Conservation (phyloP, 2,329 filamentous ascomycete genomes). For the Aspergillus oerlinghausenensis region DNA sequence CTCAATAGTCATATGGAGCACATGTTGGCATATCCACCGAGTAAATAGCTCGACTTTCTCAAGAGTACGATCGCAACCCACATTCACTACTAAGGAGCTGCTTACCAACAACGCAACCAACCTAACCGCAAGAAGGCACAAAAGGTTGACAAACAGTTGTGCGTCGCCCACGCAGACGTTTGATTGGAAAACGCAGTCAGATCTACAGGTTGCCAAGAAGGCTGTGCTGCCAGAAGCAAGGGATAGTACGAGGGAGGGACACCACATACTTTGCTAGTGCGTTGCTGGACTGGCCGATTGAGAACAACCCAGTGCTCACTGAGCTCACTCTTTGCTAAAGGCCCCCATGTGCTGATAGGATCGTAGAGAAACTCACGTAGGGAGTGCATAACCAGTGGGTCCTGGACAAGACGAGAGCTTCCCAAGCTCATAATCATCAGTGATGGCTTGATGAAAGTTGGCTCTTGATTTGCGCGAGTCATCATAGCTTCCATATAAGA, state of each 20-base stretch:
- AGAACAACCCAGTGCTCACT: not conserved
- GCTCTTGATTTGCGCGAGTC: not conserved
- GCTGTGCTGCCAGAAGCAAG: conserved; percentile 15
- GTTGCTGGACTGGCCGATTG: not conserved
- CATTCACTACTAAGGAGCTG: too few relatives aligned
- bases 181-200: conserved; percentile 10
- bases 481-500: not conserved
- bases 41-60: not conserved
- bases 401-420: not conserved
- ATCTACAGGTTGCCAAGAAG: conserved; percentile 17
- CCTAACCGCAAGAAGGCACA: conserved; percentile 2
- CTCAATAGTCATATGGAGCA: not conserved
- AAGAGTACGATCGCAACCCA: not conserved
- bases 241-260: not conserved
- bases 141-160: conserved; percentile 12
- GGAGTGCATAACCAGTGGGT: not conserved
- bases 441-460: not conserved
- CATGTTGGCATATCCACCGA: not conserved
- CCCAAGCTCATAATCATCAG: not conserved
- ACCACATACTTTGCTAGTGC: not conserved
- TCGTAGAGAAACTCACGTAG: not conserved
- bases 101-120: too few relatives aligned
- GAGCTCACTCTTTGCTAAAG: not conserved
- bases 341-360: not conserved
- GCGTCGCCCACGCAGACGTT: not conserved